These are phyloP conservation scores for Pyronema omphalodes DNA, from an alignment of 495 filamentous ascomycete species.

Conservation along the genomic window DNA sequence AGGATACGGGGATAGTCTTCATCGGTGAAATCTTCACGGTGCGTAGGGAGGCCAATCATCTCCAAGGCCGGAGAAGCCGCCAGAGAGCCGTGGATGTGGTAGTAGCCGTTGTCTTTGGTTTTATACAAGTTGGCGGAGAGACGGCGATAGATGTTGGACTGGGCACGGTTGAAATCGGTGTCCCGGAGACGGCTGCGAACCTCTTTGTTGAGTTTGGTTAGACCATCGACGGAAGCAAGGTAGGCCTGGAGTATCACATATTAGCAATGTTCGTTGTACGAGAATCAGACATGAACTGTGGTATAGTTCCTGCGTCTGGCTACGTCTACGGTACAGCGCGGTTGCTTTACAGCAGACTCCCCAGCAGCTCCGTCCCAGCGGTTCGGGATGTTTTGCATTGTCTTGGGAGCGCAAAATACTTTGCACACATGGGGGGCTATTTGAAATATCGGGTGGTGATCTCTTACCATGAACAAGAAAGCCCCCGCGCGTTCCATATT, in stretches of 20 bases:
- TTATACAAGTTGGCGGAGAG: constrained; percentile 60
- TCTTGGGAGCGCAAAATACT: neutral
- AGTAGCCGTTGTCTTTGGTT: constrained; percentile 46
- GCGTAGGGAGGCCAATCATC: constrained; percentile 52
- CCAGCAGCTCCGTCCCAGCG: too few species aligned
- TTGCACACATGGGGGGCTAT: neutral
- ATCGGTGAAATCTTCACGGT: constrained; percentile 38
- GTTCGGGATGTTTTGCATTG: neutral
- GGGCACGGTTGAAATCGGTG: constrained; percentile 50
- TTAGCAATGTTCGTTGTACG: too few species aligned
- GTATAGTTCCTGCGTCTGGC: neutral
- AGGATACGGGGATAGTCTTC: constrained; percentile 45
- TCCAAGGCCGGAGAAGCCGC: constrained; percentile 48
- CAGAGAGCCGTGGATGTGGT: constrained; percentile 62
- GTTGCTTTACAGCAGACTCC: too few species aligned
- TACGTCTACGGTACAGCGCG: neutral
- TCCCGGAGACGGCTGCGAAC: constrained; percentile 51
- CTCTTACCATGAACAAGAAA: constrained; percentile 36
- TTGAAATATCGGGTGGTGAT: neutral
- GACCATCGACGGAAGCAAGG: constrained; percentile 49
- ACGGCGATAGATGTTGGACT: constrained; percentile 53
- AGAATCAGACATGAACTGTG: too few species aligned
- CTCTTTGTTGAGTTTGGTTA: constrained; percentile 42
- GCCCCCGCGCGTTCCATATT: constrained; percentile 45
- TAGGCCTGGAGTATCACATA: constrained; percentile 34